A percentile compares a stretch with the other conserved stretches of the same genome.
These are phyloP conservation scores for Cylindrotheca fusiformis DNA, from an alignment of 108 stramenopile species.

Conservation along the genomic window DNA sequence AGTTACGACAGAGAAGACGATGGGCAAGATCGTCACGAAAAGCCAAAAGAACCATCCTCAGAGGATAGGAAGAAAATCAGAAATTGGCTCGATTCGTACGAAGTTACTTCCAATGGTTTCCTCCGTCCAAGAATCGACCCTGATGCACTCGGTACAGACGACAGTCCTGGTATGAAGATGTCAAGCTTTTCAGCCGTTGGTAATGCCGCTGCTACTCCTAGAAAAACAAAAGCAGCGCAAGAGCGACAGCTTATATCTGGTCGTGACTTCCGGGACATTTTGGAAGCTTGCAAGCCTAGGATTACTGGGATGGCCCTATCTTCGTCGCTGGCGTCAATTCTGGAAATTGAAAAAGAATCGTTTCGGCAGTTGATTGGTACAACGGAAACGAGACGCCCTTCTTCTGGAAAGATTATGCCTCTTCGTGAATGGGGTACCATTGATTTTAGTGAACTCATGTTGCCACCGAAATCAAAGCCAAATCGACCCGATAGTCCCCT, in stretches of 20 bases:
- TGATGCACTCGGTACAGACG: not conserved
- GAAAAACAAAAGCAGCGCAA: slow-evolving; percentile 31
- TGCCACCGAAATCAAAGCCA: slow-evolving; percentile 14
- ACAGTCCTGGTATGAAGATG: not conserved
- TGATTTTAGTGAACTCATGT: slow-evolving; percentile 20
- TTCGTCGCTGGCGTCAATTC: slow-evolving; percentile 28
- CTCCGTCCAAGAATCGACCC: slow-evolving; percentile 15
- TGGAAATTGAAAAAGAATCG: slow-evolving; percentile 21
- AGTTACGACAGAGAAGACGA: slow-evolving; percentile 59
- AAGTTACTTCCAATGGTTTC: slow-evolving; percentile 50
- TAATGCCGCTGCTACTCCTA: slow-evolving; percentile 36
- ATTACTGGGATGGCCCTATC: slow-evolving; percentile 34
- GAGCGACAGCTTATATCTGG: slow-evolving; percentile 72
- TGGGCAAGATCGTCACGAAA: slow-evolving; percentile 15
- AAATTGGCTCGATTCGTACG: slow-evolving; percentile 22
- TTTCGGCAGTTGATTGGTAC: no score
- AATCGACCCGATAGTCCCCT: slow-evolving; percentile 8
- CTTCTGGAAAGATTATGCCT: slow-evolving; percentile 2
- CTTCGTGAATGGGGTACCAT: slow-evolving; percentile 31
- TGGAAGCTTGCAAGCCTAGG: slow-evolving; percentile 81
- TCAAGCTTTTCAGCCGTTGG: slow-evolving; percentile 35
- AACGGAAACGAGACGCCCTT: slow-evolving; percentile 7
- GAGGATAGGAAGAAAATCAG: not conserved
- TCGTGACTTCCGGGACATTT: slow-evolving; percentile 75
- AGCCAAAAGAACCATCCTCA: slow-evolving; percentile 14